Evolutionary conservation across 1,139 yeast species (phyloP).

Genomic region (Magnusiomyces clavatus): DNA sequence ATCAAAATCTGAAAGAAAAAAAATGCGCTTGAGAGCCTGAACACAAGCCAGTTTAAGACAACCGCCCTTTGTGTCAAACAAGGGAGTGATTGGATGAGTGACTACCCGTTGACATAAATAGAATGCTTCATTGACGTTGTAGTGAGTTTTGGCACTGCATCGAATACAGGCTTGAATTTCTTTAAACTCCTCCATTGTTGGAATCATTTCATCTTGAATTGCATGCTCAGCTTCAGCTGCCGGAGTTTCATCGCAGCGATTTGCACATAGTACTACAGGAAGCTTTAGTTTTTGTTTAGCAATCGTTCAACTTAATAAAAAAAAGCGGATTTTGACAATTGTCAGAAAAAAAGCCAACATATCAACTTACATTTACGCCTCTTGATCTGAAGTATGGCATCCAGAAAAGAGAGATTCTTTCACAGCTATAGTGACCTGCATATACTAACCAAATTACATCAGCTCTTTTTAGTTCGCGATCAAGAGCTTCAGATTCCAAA

Average conservation of each 20-base stretch:
- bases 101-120: slow-evolving; percentile 89
- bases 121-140: slow-evolving; percentile 81
- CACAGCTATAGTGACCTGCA: slow-evolving; percentile 90
- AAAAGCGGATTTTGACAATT: not conserved
- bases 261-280: slow-evolving; percentile 87
- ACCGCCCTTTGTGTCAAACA: slow-evolving; percentile 88
- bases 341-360: not conserved
- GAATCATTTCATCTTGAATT: slow-evolving; percentile 69
- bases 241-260: slow-evolving; percentile 52
- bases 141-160: slow-evolving; percentile 71
- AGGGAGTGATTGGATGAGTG: slow-evolving; percentile 87
- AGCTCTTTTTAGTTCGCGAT: slow-evolving; percentile 71
- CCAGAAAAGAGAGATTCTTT: slow-evolving; percentile 87
- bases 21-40: slow-evolving; percentile 70
- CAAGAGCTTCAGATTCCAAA: slow-evolving; percentile 52
- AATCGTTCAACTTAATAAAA: no score
- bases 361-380: slow-evolving; percentile 58
- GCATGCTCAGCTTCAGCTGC: slow-evolving; percentile 29
- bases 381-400: slow-evolving; percentile 83
- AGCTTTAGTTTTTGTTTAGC: slow-evolving; percentile 14
- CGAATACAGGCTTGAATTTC: slow-evolving; percentile 89
- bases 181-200: slow-evolving; percentile 80
- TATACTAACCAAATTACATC: slow-evolving; percentile 91
- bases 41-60: slow-evolving; percentile 69
- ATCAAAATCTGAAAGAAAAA: slow-evolving; percentile 78